Evolutionary conservation across 1,139 yeast genomes (phyloP).

Genomic region (Hanseniaspora sp.): DNA sequence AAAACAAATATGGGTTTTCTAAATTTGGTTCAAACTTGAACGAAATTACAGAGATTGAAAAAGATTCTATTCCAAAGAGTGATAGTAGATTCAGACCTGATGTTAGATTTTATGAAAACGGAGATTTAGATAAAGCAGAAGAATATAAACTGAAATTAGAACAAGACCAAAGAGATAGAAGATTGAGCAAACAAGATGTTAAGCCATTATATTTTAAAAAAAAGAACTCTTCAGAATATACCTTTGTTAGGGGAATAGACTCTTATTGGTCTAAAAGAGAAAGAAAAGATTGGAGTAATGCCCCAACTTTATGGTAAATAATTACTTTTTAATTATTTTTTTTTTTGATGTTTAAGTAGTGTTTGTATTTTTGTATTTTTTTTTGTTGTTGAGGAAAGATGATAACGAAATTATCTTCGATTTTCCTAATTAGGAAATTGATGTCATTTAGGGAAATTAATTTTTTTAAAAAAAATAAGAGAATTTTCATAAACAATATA

Average conservation of each 20-base stretch:
- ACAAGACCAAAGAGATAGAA: conserved; percentile 66
- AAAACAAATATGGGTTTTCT: conserved; percentile 73
- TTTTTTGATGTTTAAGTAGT: background rate
- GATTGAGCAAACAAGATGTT: conserved; percentile 46
- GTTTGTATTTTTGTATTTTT: background rate
- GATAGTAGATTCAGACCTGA: conserved; percentile 90
- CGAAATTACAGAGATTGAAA: conserved; percentile 61
- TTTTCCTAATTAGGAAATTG: background rate
- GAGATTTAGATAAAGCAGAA: conserved; percentile 63
- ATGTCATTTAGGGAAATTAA: background rate
- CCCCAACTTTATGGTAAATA: conserved; percentile 9
- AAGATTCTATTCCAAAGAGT: conserved; percentile 58
- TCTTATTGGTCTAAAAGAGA: conserved; percentile 14
- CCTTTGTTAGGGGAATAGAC: background rate
- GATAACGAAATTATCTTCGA: no score
- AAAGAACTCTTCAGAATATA: conserved; percentile 18
- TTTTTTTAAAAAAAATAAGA: no score
- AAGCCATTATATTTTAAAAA: conserved; percentile 56
- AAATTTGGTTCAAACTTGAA: conserved; percentile 70
- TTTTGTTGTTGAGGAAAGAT: no score
- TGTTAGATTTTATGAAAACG: conserved; percentile 57
- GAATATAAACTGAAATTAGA: conserved; percentile 54
- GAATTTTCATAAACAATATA: no score
- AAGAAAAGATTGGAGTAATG: conserved; percentile 7
- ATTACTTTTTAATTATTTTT: background rate